These are phyloP conservation scores for Rhinocladiella mackenziei DNA, from an alignment of 2,329 filamentous ascomycete species.

Conservation along the genomic window DNA sequence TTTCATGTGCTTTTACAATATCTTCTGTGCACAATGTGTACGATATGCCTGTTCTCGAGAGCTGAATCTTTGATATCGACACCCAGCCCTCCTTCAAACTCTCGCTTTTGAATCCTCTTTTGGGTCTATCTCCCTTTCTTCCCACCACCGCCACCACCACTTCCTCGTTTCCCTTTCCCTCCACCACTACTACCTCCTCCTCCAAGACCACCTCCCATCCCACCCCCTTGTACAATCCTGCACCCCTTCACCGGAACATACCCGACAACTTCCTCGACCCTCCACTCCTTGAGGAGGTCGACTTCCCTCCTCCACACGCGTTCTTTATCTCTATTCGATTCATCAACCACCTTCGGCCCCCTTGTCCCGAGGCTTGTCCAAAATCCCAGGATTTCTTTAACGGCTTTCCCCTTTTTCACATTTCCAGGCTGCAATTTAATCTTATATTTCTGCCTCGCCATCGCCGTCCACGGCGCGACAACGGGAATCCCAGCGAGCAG, in stretches of 20 bases:
- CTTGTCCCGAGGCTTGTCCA: constrained; percentile 50
- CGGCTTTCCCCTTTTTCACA: constrained; percentile 89
- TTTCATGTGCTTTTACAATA: too few relatives aligned
- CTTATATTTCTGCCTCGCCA: constrained; percentile 79
- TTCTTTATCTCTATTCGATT: constrained; percentile 47
- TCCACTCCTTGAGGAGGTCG: constrained; percentile 77
- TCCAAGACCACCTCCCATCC: constrained; percentile 38
- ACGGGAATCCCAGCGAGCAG: constrained; percentile 58
- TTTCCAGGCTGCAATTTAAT: constrained; percentile 87
- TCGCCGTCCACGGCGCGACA: constrained; percentile 60
- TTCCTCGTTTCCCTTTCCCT: constrained; percentile 8
- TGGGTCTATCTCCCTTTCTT: constrained; percentile 5
- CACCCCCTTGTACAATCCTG: constrained; percentile 69
- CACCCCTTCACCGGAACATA: constrained; percentile 75
- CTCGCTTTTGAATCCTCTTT: too few relatives aligned
- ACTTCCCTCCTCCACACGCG: constrained; percentile 55
- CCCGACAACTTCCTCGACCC: constrained; percentile 76
- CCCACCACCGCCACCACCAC: constrained; percentile 9
- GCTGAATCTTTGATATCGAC: background rate
- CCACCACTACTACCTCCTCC: constrained; percentile 34
- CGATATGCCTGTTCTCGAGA: background rate
- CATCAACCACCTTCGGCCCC: constrained; percentile 51
- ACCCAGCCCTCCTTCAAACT: too few relatives aligned
- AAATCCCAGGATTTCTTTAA: constrained; percentile 79
- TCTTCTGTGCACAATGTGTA: too few relatives aligned